Conservation (phyloP, 2,329 filamentous ascomycete genomes). For the Nothophoma quercina region DNA sequence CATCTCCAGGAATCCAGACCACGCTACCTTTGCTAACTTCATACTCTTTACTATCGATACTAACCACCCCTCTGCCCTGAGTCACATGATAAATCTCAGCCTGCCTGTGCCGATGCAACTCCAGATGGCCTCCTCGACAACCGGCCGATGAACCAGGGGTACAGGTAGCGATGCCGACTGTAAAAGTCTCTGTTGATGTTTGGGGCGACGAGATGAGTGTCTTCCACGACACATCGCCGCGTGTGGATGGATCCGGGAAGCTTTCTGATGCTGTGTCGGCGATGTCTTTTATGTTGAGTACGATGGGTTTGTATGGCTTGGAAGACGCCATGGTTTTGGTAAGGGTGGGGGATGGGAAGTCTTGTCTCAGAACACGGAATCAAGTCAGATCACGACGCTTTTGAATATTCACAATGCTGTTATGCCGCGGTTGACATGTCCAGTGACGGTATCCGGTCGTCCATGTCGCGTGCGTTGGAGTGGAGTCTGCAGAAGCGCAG, state of each 20-base stretch:
- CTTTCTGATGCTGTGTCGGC: background rate
- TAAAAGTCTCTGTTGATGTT: slow-evolving; percentile 48
- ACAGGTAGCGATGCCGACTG: slow-evolving; percentile 49
- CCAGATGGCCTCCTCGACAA: slow-evolving; percentile 41
- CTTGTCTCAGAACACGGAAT: no score
- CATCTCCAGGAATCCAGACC: slow-evolving; percentile 54
- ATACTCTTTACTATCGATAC: slow-evolving; percentile 48
- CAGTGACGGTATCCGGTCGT: no score
- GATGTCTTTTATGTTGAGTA: background rate
- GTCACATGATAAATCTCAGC: slow-evolving; percentile 56
- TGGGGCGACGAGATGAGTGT: slow-evolving; percentile 49
- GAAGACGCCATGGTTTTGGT: no score
- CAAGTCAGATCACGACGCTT: no score
- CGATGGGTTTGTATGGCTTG: background rate
- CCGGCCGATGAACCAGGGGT: slow-evolving; percentile 21
- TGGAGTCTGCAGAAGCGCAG: no score
- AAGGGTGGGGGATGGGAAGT: no score
- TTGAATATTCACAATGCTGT: no score
- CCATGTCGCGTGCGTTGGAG: no score
- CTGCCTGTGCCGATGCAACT: slow-evolving; percentile 51
- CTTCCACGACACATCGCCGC: slow-evolving; percentile 49
- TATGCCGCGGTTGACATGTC: no score
- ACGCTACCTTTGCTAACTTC: slow-evolving; percentile 45
- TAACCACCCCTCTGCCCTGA: slow-evolving; percentile 47
- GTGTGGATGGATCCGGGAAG: slow-evolving; percentile 14